phyloP scores from a whole-genome alignment of 139 green algal species.

The Parachlorella kessleri region DNA sequence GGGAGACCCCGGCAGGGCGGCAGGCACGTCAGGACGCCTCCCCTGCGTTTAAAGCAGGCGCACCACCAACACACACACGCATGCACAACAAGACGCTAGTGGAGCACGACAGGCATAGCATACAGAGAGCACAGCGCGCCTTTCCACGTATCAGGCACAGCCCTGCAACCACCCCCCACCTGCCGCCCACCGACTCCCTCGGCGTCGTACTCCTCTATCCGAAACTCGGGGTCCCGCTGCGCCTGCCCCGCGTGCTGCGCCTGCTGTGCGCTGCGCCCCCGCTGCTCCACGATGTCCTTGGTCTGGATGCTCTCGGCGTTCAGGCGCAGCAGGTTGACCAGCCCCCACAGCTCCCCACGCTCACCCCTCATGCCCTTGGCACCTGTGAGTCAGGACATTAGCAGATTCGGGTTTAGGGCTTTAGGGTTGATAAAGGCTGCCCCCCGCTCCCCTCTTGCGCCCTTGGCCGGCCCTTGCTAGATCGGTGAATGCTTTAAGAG shows the following conservation, averaged over 20 bases:
- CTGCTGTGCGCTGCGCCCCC: conserved; percentile 9
- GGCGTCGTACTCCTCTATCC: not conserved
- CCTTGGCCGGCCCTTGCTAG: too few relatives aligned
- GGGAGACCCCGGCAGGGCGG: too few relatives aligned
- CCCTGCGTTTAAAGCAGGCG: not conserved
- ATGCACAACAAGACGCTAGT: not conserved
- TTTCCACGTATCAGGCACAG: not conserved
- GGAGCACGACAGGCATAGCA: not conserved
- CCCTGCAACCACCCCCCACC: not conserved
- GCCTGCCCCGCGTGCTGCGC: not conserved
- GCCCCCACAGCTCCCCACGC: conserved; percentile 64
- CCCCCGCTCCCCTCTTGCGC: too few relatives aligned
- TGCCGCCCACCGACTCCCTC: not conserved
- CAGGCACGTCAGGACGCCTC: not conserved
- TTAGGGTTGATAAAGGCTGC: too few relatives aligned
- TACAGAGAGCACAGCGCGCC: not conserved
- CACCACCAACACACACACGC: not conserved
- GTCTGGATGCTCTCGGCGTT: conserved; percentile 30
- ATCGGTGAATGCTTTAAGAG: too few relatives aligned
- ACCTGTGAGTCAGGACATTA: too few relatives aligned
- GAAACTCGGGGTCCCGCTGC: not conserved
- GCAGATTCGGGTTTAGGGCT: too few relatives aligned
- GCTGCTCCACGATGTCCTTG: conserved; percentile 24
- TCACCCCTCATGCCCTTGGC: conserved; percentile 34
- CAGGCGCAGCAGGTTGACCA: conserved; percentile 58